phyloP scores from a whole-genome alignment of 257 asterid genomes.

The Scutellaria galericulata region DNA sequence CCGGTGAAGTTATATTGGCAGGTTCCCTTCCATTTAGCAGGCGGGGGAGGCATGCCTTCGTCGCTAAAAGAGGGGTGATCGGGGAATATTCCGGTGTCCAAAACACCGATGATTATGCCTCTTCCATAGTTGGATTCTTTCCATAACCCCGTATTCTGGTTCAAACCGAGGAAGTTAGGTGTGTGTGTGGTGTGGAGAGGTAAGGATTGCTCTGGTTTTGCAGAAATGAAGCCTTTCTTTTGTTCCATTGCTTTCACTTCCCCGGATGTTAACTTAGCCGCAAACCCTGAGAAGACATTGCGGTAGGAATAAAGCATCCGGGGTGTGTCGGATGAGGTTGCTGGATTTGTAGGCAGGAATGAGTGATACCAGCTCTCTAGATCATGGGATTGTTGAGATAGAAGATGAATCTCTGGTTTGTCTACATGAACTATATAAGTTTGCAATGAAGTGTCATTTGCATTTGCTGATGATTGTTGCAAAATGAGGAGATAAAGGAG shows the following conservation, averaged over 20 bases:
- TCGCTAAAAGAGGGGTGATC: slow-evolving; percentile 48
- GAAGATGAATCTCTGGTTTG: too few species aligned
- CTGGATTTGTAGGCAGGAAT: too few species aligned
- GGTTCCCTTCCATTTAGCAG: slow-evolving; percentile 50
- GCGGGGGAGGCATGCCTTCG: slow-evolving; percentile 45
- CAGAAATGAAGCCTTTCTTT: neutral
- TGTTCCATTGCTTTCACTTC: slow-evolving; percentile 2
- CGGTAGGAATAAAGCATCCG: neutral
- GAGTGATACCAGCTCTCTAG: too few species aligned
- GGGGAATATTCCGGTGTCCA: slow-evolving; percentile 47
- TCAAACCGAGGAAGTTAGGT: slow-evolving; percentile 50
- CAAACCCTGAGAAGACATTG: neutral
- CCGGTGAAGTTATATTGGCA: slow-evolving; percentile 32
- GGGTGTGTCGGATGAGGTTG: neutral
- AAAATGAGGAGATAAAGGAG: too few species aligned
- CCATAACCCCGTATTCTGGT: slow-evolving; percentile 39
- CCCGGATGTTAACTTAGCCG: neutral
- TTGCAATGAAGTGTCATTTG: too few species aligned
- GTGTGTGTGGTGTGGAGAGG: slow-evolving; percentile 55
- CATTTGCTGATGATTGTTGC: too few species aligned
- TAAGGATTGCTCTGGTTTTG: neutral
- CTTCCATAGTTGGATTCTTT: slow-evolving; percentile 41
- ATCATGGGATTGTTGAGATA: too few species aligned
- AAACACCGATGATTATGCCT: slow-evolving; percentile 46
- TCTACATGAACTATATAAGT: too few species aligned